These are phyloP conservation scores for Boletus speciosus DNA, from an alignment of 768 basidiomycete species.

Conservation along the genomic window DNA sequence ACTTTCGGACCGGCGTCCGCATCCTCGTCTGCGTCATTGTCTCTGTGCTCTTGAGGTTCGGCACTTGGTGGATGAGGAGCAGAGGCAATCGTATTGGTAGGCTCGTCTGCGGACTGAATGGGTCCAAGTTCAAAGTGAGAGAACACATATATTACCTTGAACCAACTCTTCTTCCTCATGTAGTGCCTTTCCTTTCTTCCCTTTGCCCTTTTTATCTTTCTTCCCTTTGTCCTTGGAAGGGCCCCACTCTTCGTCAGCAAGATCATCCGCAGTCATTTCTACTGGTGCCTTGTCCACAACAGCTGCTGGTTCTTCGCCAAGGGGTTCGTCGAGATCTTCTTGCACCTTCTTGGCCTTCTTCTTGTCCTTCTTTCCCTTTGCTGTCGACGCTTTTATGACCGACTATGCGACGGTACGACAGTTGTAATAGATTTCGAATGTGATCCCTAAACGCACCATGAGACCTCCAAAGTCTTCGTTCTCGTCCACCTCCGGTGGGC, in stretches of 20 bases:
- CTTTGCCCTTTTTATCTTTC: slow-evolving; percentile 23
- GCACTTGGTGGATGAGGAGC: slow-evolving; percentile 27
- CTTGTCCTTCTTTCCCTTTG: slow-evolving; percentile 54
- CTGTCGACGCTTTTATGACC: slow-evolving; percentile 52
- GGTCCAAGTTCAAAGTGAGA: background rate
- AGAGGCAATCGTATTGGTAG: slow-evolving; percentile 24
- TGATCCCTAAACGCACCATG: slow-evolving; percentile 51
- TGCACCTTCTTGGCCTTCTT: slow-evolving; percentile 42
- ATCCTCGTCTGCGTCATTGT: slow-evolving; percentile 44
- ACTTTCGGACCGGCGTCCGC: slow-evolving; percentile 61
- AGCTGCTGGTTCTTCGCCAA: slow-evolving; percentile 24
- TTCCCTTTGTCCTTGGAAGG: slow-evolving; percentile 30
- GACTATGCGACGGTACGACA: slow-evolving; percentile 41
- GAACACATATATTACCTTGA: slow-evolving; percentile 8
- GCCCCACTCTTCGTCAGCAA: slow-evolving; percentile 73
- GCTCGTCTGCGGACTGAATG: slow-evolving; percentile 15
- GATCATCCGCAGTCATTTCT: slow-evolving; percentile 64
- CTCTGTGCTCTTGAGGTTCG: slow-evolving; percentile 35
- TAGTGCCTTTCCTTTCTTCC: slow-evolving; percentile 19
- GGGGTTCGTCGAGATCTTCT: slow-evolving; percentile 29
- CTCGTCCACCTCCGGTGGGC: slow-evolving; percentile 46
- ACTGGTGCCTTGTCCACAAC: slow-evolving; percentile 39
- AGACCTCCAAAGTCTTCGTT: slow-evolving; percentile 71
- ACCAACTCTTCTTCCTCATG: slow-evolving; percentile 10
- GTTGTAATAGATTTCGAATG: background rate